Evolutionary conservation across 805 yeast genomes (phyloP).

Genomic region (Lipomyces yamanashiensis): DNA sequence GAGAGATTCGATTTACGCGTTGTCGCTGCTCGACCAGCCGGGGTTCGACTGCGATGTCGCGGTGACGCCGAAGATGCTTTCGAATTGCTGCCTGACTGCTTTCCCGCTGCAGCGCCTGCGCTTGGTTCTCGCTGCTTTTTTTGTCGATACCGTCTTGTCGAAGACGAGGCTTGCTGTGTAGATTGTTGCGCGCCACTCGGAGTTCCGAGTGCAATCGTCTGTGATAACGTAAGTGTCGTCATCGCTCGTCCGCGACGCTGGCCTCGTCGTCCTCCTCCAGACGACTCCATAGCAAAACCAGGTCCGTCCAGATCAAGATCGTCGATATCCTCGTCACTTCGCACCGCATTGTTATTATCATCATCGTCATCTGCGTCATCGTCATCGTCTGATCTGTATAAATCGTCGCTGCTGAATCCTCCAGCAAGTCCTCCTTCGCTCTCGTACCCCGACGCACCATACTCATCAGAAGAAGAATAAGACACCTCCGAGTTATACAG

Average conservation of each 20-base stretch:
- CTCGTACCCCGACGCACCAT: constrained; percentile 12
- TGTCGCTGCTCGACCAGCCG: constrained; percentile 9
- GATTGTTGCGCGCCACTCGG: background rate
- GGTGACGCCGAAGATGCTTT: constrained; percentile 1
- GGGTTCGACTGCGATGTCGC: constrained; percentile 17
- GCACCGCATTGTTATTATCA: background rate
- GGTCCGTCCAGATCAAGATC: constrained; percentile 9
- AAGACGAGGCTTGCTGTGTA: background rate
- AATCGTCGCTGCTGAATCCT: no score
- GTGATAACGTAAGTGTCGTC: constrained; percentile 2
- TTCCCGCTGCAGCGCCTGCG: no score
- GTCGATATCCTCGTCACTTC: constrained; percentile 21
- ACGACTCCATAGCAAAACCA: no score
- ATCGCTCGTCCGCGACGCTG: background rate
- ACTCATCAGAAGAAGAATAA: constrained; percentile 20
- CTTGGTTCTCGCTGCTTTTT: no score
- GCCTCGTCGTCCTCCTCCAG: no score
- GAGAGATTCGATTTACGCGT: constrained; percentile 17
- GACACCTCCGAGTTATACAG: constrained; percentile 14
- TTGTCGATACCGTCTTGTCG: no score
- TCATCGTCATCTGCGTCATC: no score
- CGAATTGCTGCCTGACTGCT: background rate
- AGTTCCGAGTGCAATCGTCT: constrained; percentile 14
- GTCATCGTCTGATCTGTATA: no score
- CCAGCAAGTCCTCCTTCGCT: background rate